Conservation (phyloP, 164 flowering plant species). For the Chloranthus sessilifolius region DNA sequence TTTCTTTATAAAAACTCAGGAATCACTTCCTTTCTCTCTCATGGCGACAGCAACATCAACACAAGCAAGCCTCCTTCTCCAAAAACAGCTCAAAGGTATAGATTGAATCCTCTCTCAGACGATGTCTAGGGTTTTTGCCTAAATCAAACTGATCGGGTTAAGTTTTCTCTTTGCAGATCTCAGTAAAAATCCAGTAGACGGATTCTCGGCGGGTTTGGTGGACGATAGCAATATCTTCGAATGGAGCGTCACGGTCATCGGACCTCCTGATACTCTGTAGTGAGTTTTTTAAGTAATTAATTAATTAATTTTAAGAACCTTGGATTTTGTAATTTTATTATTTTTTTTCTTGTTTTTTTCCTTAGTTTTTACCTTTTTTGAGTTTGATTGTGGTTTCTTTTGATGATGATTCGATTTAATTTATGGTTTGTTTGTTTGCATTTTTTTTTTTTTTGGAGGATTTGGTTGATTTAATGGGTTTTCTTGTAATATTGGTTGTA, state of each 20-base stretch:
- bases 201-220: constrained; percentile 73
- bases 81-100: constrained; percentile 68
- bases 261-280: constrained; percentile 78
- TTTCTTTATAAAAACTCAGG: constrained; percentile 2
- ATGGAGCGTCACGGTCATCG: constrained; percentile 76
- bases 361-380: background rate
- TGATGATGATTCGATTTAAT: constrained; percentile 1
- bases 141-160: background rate
- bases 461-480: background rate
- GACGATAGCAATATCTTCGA: constrained; percentile 61
- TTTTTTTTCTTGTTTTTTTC: background rate
- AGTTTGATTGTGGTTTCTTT: background rate
- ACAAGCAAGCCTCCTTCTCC: constrained; percentile 72
- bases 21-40: constrained; percentile 42
- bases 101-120: background rate
- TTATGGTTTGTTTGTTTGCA: background rate
- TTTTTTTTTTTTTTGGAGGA: background rate
- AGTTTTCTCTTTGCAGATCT: constrained; percentile 40
- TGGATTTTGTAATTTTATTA: background rate
- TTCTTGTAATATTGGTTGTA: too few species aligned
- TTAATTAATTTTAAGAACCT: too few species aligned
- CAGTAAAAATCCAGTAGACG: constrained; percentile 59
- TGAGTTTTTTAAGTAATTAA: constrained; percentile 21
- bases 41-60: constrained; percentile 64
- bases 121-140: background rate